Base-by-base conservation (phyloP, 2,329 filamentous ascomycete genomes). In the Ilyonectria robusta region DNA sequence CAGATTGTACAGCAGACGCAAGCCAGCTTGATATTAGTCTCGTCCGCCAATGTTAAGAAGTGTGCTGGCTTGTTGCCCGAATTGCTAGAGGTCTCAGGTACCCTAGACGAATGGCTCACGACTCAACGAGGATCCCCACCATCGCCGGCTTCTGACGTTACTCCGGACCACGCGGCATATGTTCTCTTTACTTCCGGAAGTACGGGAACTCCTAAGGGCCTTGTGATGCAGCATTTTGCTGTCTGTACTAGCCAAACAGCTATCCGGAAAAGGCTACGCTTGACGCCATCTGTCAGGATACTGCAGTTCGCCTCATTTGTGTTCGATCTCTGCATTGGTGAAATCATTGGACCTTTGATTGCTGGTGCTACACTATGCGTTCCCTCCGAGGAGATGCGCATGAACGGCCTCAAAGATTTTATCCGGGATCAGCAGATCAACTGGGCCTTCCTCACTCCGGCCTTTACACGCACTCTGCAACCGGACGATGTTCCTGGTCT, bases 401-500 rank as follows among this genome's bases (percentile, higher is more conserved):
- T 63, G 31, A 8, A 44, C 0, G 56, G 74, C 8, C 47, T 77
- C 0, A 47, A 69, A 0, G 60, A 58, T 0, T 66, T 71, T 1
- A 74, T 77, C 9, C 71, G 68, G 21, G 29, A 56, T 0, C 65
- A 69, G 0, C 62, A 42, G 2, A 68, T 65, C 17, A 73, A 67
- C n/a, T 75, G 70, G 59, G 62, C 72, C 3, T 75, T 75, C 47
- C 26, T 77, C 1, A 77, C 75, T 0, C 75, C 75, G 0, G 75
- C 75, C 0, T n/a, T 76, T 4, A 70, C 70, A 1, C 73, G 69
- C n/a, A 65, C 72, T 1, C 57, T 61, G n/a, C n/a, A 53, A 17
- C 59, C 59, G 1, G 59, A 77, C n/a, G 68, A 74, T 10, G 68
- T 70, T 1, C 58, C 6, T 47, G 54, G 6, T 73, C 35, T 75